Evolutionary conservation across 2,329 filamentous ascomycete genomes (phyloP), one percentile per base, ranked within the genome.

Genomic region (Mycocentrospora acerina): DNA sequence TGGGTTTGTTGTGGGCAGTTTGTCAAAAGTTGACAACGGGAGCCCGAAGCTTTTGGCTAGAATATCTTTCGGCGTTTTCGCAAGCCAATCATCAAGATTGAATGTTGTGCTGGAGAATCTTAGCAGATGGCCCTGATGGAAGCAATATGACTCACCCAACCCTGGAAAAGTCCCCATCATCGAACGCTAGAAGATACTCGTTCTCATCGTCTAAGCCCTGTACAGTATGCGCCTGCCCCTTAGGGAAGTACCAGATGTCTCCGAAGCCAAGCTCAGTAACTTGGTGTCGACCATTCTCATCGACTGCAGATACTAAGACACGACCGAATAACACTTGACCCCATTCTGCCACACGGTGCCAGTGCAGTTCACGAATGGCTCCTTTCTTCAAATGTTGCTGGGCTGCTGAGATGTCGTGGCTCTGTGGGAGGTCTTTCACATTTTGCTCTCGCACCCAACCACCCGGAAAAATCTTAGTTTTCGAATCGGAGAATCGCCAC

Each of bases 31-130:
- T 0, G 75, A 75, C 15, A 74, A 71, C 32, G 79, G 71, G 14
- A 86, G 73, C 15, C 81, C 80, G 48, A 86, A 86, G 69, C 86
- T 86, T 68, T 84, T 85, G 24, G 82, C 82, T 0, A 86, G 69
- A 29, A 87, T 72, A 1, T 71, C 68, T 37, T 76, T 78, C 0
- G 83, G 83, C 0, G 82, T 86, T 56, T 85, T 82, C 0, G 76
- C 69, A 24, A 87, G 72, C 83, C 83, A 86, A 67, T 87, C 83
- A 46, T 83, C 82, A 16, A 86, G 73, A 67, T 81, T 84, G 71
- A 86, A 87, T 1, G 83, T 86, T 0, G 80, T 84, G n/a, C 79
- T 64, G 24, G 6, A 29, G n/a, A n/a, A n/a, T n/a, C n/a, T n/a
- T n/a, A n/a, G n/a, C n/a, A n/a, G n/a, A n/a, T n/a, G n/a, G n/a